Percentiles rank a stretch among this genome's conserved stretches.
These are phyloP conservation scores for Epichloe baconii DNA, from an alignment of 2,329 filamentous ascomycete species.

Conservation along the genomic window DNA sequence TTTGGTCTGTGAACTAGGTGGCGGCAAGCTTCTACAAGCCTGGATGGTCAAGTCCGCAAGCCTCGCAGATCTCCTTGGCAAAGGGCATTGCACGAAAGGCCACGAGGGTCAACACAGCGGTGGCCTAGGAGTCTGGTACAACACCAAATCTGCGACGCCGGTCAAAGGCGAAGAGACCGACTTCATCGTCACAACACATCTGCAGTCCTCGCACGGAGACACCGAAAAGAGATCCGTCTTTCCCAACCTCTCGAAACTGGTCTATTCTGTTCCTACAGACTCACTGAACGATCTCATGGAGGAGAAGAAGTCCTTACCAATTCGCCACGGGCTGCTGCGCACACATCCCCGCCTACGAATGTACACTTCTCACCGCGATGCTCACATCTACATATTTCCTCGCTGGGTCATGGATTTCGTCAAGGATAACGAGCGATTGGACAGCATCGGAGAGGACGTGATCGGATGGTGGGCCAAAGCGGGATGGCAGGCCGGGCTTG, in stretches of 20 bases:
- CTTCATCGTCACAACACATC: constrained; percentile 67
- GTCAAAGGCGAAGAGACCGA: constrained; percentile 89
- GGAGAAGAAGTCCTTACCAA: constrained; percentile 56
- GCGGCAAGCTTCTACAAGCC: constrained; percentile 69
- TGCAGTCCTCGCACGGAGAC: constrained; percentile 38
- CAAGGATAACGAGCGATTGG: constrained; percentile 63
- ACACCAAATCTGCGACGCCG: constrained; percentile 61
- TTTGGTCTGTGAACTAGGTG: constrained; percentile 77
- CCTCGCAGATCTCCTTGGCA: constrained; percentile 46
- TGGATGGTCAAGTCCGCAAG: constrained; percentile 82
- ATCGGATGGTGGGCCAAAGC: constrained; percentile 94
- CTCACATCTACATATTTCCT: constrained; percentile 90
- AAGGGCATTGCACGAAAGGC: constrained; percentile 25
- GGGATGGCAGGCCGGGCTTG: constrained; percentile 73
- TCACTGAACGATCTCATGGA: constrained; percentile 75
- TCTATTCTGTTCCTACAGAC: constrained; percentile 80
- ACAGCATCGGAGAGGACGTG: constrained; percentile 83
- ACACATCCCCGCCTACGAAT: constrained; percentile 66
- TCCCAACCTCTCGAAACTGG: constrained; percentile 58
- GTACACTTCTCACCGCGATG: constrained; percentile 74
- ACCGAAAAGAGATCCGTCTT: constrained; percentile 47
- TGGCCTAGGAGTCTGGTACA: constrained; percentile 82
- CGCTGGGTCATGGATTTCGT: constrained; percentile 83
- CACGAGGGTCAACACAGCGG: constrained; percentile 44
- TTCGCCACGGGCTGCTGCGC: constrained; percentile 64